Evolutionary conservation across 192 early-diverging fungal species (phyloP).

Genomic region (Kappamyces sp.): DNA sequence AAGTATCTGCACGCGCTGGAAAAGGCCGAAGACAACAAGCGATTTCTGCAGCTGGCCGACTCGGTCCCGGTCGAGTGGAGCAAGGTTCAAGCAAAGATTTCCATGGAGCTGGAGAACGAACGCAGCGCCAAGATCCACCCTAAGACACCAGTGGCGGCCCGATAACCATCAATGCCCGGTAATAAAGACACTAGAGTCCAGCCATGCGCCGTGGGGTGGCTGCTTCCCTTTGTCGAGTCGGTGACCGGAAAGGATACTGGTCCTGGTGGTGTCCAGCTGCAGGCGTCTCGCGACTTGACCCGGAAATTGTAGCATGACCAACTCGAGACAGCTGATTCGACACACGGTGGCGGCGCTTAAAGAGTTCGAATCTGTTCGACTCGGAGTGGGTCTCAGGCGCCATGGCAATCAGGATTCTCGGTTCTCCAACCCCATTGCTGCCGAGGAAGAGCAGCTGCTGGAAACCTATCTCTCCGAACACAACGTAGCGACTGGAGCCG

Average conservation of each 20-base stretch:
- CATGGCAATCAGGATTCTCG: background rate
- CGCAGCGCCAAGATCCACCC: no score
- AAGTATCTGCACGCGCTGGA: slow-evolving; percentile 43
- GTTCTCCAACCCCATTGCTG: slow-evolving; percentile 22
- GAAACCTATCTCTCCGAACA: slow-evolving; percentile 26
- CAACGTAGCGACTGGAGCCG: slow-evolving; percentile 12
- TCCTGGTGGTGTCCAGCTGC: no score
- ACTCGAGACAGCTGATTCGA: slow-evolving; percentile 12
- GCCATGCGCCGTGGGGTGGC: no score
- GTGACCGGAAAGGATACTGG: background rate
- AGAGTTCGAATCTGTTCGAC: background rate
- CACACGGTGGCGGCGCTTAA: slow-evolving; percentile 1
- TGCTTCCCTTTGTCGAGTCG: background rate
- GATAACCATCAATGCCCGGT: no score
- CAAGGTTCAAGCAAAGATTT: slow-evolving; percentile 42
- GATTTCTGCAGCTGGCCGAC: slow-evolving; percentile 43
- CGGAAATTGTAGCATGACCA: background rate
- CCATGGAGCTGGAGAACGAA: slow-evolving; percentile 34
- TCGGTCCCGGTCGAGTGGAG: slow-evolving; percentile 33
- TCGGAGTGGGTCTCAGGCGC: background rate
- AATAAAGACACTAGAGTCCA: no score
- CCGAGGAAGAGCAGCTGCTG: slow-evolving; percentile 36
- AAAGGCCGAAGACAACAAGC: slow-evolving; percentile 40
- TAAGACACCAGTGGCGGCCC: no score
- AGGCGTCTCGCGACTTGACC: background rate